Evolutionary conservation across 2,329 filamentous ascomycete species (phyloP).

Genomic region (Xylaria sp.): DNA sequence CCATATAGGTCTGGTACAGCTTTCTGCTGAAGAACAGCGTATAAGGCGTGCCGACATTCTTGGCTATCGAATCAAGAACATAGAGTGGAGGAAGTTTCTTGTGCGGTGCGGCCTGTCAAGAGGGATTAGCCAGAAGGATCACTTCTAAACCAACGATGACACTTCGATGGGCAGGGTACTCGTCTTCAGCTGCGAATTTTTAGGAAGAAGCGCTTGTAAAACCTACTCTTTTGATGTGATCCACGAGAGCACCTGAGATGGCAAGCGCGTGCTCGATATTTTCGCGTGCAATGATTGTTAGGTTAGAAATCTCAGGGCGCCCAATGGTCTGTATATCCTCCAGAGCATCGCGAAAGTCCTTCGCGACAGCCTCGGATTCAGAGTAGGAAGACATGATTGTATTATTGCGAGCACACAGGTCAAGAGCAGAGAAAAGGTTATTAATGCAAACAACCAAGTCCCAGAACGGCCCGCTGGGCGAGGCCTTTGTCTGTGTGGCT

Average conservation of each 20-base stretch:
- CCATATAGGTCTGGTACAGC: constrained; percentile 95
- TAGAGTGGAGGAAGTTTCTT: constrained; percentile 97
- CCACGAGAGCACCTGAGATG: constrained; percentile 89
- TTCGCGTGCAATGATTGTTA: constrained; percentile 97
- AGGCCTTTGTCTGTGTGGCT: constrained; percentile 33
- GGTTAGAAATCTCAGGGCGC: constrained; percentile 94
- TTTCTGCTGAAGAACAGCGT: constrained; percentile 93
- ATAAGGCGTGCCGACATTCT: constrained; percentile 98
- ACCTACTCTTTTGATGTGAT: constrained; percentile 95
- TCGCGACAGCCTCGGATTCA: constrained; percentile 83
- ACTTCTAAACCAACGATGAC: constrained; percentile 19
- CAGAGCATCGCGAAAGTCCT: constrained; percentile 93
- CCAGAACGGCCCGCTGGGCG: constrained; percentile 19
- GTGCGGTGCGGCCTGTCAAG: constrained; percentile 78
- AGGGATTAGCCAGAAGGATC: constrained; percentile 53
- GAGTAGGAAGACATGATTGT: constrained; percentile 47
- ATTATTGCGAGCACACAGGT: constrained; percentile 39
- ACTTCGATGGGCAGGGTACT: neutral
- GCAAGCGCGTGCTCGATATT: constrained; percentile 95
- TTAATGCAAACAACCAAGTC: constrained; percentile 19
- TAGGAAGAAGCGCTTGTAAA: constrained; percentile 22
- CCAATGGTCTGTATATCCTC: constrained; percentile 92
- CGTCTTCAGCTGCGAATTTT: neutral
- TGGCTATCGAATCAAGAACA: constrained; percentile 96
- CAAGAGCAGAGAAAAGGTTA: constrained; percentile 32